Evolutionary conservation across 306 rosid species (phyloP), one percentile per base, ranked within the genome.

Genomic region (Cicer bijugum): DNA sequence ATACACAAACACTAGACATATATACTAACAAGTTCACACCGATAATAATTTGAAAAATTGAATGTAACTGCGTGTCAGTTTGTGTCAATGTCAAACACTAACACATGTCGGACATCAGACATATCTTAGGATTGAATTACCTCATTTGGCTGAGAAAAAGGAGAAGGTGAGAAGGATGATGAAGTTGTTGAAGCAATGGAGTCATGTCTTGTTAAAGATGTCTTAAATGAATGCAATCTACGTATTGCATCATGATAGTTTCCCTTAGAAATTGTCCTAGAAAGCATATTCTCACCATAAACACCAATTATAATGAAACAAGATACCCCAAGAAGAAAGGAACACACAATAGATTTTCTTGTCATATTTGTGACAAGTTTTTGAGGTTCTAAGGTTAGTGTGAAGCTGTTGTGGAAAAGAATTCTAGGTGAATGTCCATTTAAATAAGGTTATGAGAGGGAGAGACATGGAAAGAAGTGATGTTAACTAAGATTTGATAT

Each of bases 391-490:
- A 1, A 53, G 35, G 75, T 77, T 48, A 67, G 69, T 58, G 12
- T 3, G 52, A 43, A 63, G 66, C 19, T 3, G 90, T 75, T 81
- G 80, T 39, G 74, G 67, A 56, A 46, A 80, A 77, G 42, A 75
- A 72, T 14, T 78, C 47, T 33, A 53, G 80, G 61, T 59, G 76
- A 65, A 75, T 75, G 78, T 65, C 17, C 65, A 42, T 70, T 42
- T 81, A 72, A 19, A 75, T 51, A 71, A 44, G 79, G 35, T 44
- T 37, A 14, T 37, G 39, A 58, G 68, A 79, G 19, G 5, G 15
- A 58, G 61, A 72, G 75, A 78, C 84, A 77, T 81, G 86, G 68
- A 80, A 85, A 90, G 88, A 78, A 76, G 86, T 72, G 45, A 76
- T 70, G 46, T 45, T 80, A 85, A 74, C 86, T 74, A 86, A 77